A percentile compares a stretch with the other conserved stretches of the same genome.
Evolutionary conservation across 2,329 filamentous ascomycete species (phyloP).

Genomic region (Didymella pomorum): DNA sequence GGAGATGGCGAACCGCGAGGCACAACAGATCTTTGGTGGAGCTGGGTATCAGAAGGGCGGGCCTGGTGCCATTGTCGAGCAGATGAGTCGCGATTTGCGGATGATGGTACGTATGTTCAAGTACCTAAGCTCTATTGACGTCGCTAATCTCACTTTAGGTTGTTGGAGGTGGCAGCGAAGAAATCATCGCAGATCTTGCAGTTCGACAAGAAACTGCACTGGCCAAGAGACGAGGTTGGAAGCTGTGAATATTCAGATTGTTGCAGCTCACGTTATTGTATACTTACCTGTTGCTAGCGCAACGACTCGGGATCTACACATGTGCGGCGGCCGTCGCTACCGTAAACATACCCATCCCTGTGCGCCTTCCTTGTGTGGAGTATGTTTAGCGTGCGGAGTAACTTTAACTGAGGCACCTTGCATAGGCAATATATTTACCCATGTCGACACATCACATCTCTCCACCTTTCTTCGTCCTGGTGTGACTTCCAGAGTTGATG

Average conservation of each 20-base stretch:
- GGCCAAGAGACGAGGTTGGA: constrained; percentile 55
- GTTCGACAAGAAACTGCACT: constrained; percentile 58
- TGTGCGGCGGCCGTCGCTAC: constrained; percentile 6
- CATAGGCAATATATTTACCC: constrained; percentile 10
- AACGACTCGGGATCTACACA: constrained; percentile 7
- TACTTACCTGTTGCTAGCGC: not conserved
- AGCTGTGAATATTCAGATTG: constrained; percentile 41
- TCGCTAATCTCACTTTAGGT: constrained; percentile 39
- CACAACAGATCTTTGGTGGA: constrained; percentile 64
- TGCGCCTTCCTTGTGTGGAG: constrained; percentile 2
- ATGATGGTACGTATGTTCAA: constrained; percentile 57
- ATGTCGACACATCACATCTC: constrained; percentile 11
- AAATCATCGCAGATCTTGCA: constrained; percentile 62
- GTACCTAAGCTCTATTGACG: no score
- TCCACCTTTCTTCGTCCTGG: constrained; percentile 17
- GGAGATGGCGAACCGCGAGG: constrained; percentile 61
- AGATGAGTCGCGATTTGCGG: constrained; percentile 62
- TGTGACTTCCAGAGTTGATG: constrained; percentile 14
- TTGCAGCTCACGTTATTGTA: not conserved
- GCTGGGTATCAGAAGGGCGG: constrained; percentile 61
- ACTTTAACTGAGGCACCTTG: constrained; percentile 10
- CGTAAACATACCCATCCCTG: constrained; percentile 15
- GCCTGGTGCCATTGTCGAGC: constrained; percentile 60
- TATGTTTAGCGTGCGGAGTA: constrained; percentile 8
- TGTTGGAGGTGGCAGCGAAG: constrained; percentile 63